These are phyloP conservation scores for Penicillium sp. DNA, from an alignment of 2,329 filamentous ascomycete genomes.

Conservation along the genomic window DNA sequence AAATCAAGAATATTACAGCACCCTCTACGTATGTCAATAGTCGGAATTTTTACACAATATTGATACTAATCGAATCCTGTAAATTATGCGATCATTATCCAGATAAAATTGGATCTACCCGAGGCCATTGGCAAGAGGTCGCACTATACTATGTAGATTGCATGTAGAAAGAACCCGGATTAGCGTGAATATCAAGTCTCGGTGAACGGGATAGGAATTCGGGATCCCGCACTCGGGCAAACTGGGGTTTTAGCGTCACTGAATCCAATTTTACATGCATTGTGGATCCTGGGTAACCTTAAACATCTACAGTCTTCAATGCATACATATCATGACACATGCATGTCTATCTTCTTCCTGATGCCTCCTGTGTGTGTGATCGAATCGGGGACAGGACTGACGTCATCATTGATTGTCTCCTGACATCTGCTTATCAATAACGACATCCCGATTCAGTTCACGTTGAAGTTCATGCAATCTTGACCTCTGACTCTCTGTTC, in stretches of 20 bases:
- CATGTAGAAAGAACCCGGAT: not conserved
- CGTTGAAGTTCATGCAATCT: not conserved
- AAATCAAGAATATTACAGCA: not conserved
- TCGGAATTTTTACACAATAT: not conserved
- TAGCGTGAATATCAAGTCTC: slow-evolving; percentile 10
- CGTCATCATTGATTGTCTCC: not conserved
- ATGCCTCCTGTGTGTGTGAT: no score
- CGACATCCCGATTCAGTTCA: not conserved
- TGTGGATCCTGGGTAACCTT: not conserved
- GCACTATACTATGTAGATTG: not conserved
- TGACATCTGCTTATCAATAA: not conserved
- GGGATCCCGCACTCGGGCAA: slow-evolving; percentile 20
- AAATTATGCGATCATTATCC: not conserved
- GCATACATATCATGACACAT: no score
- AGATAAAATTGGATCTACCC: not conserved
- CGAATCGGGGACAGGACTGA: not conserved
- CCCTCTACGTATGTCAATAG: not conserved
- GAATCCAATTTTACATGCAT: not conserved
- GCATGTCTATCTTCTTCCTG: no score
- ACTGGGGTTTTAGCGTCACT: slow-evolving; percentile 7
- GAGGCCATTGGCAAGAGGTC: not conserved
- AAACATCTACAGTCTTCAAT: no score
- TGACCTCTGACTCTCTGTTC: not conserved
- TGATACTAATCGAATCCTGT: not conserved
- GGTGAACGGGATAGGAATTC: slow-evolving; percentile 25